These are phyloP conservation scores for Lagenidium giganteum DNA, from an alignment of 352 stramenopile species.

Conservation along the genomic window DNA sequence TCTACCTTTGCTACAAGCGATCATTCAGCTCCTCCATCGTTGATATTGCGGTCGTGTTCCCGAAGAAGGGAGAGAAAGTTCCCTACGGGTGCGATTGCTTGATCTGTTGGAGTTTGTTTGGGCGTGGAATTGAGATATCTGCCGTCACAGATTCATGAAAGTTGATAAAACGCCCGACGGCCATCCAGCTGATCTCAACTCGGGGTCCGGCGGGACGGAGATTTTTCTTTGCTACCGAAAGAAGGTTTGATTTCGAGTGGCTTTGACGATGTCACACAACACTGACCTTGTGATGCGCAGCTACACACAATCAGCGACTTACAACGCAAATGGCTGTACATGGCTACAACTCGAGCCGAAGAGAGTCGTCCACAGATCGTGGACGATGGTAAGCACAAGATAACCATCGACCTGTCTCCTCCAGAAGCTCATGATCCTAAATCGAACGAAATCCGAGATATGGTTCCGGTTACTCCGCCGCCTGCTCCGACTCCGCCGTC, in stretches of 20 bases:
- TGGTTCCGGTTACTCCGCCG: too few species aligned
- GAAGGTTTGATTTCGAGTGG: conserved; percentile 26
- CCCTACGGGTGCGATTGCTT: conserved; percentile 72
- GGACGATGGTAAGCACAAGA: not conserved
- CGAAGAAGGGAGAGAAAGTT: conserved; percentile 77
- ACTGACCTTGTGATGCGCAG: too few species aligned
- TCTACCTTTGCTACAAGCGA: conserved; percentile 74
- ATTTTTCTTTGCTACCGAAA: conserved; percentile 82
- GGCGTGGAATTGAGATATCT: not conserved
- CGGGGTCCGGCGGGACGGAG: conserved; percentile 67
- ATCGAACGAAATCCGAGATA: conserved; percentile 13
- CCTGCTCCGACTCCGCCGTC: too few species aligned
- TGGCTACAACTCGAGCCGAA: too few species aligned
- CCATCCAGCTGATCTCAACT: conserved; percentile 66
- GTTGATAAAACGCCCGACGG: conserved; percentile 69
- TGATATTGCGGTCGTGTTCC: conserved; percentile 69
- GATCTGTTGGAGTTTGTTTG: too few species aligned
- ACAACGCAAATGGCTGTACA: too few species aligned
- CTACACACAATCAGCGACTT: too few species aligned
- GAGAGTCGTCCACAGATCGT: too few species aligned
- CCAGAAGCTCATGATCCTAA: too few species aligned
- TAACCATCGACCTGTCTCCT: too few species aligned
- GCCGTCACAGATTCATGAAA: conserved; percentile 55
- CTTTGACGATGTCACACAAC: conserved; percentile 3
- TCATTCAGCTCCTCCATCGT: conserved; percentile 54